Evolutionary conservation across 352 stramenopile genomes (phyloP).

Genomic region (Hyaloperonospora arabidopsidis): DNA sequence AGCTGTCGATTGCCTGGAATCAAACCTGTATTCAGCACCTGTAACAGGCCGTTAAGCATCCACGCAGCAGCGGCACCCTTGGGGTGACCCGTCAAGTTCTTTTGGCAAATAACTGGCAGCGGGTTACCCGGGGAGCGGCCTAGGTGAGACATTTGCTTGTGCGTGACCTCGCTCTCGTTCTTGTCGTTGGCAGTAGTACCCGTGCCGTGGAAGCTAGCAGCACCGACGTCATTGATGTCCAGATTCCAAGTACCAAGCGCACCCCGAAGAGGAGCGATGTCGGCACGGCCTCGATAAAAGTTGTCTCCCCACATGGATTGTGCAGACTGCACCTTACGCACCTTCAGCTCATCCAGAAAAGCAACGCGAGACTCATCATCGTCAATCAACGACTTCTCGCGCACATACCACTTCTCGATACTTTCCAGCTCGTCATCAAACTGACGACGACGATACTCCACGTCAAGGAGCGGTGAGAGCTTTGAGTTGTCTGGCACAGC

Average conservation of each 20-base stretch:
- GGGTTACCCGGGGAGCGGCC: constrained; percentile 68
- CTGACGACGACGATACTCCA: constrained; percentile 65
- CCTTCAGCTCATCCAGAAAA: constrained; percentile 59
- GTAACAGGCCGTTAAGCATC: constrained; percentile 79
- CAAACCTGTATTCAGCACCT: constrained; percentile 67
- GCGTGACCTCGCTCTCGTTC: constrained; percentile 83
- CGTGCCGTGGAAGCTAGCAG: constrained; percentile 80
- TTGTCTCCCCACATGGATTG: constrained; percentile 60
- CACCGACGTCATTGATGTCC: constrained; percentile 71
- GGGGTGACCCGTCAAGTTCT: constrained; percentile 72
- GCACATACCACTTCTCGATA: constrained; percentile 64
- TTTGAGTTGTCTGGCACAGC: constrained; percentile 10
- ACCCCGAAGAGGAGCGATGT: constrained; percentile 73
- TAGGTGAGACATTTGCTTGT: constrained; percentile 77
- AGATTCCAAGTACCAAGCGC: constrained; percentile 74
- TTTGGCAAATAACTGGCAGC: constrained; percentile 74
- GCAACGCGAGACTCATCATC: constrained; percentile 30
- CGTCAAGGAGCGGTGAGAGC: constrained; percentile 53
- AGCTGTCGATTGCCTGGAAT: constrained; percentile 79
- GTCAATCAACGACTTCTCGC: constrained; percentile 42
- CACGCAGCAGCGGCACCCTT: constrained; percentile 78
- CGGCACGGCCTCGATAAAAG: constrained; percentile 49
- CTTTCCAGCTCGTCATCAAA: constrained; percentile 66
- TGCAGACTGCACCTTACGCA: constrained; percentile 56
- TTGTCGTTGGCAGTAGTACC: constrained; percentile 81